These are phyloP conservation scores for Phytophthora cryptogea DNA, from an alignment of 352 stramenopile species.

Conservation along the genomic window DNA sequence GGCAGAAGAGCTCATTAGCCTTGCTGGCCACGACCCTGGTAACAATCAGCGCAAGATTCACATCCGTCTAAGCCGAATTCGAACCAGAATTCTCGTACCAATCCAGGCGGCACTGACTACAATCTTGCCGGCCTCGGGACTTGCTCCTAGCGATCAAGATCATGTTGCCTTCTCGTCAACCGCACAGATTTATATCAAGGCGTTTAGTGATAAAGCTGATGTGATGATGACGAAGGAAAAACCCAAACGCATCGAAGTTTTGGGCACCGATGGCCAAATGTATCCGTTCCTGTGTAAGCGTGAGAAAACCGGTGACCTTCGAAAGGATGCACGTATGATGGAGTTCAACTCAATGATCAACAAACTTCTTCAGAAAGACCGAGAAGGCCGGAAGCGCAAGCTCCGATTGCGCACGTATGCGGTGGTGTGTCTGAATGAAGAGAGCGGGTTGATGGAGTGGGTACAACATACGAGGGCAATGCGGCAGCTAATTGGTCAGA, in stretches of 20 bases:
- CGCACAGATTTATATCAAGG: conserved; percentile 85
- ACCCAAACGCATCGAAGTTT: conserved; percentile 97
- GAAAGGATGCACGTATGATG: conserved; percentile 99
- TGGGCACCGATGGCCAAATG: conserved; percentile 68
- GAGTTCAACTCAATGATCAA: conserved; percentile 99
- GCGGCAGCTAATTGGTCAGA: conserved; percentile 86
- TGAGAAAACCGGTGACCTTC: conserved; percentile 98
- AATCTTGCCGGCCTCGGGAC: conserved; percentile 65
- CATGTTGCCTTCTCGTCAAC: conserved; percentile 68
- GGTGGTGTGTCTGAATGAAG: conserved; percentile 99
- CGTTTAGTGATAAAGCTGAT: conserved; percentile 91
- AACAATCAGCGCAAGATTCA: conserved; percentile 80
- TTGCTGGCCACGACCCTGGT: conserved; percentile 90
- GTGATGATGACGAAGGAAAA: conserved; percentile 99
- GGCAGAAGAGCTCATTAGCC: conserved; percentile 93
- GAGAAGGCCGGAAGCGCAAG: conserved; percentile 89
- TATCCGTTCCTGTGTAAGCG: conserved; percentile 96
- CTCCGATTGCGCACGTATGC: conserved; percentile 98
- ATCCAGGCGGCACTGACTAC: conserved; percentile 79
- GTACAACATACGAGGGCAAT: conserved; percentile 97
- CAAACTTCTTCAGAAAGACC: conserved; percentile 94
- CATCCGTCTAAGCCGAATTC: conserved; percentile 71
- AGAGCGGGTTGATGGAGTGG: conserved; percentile 99
- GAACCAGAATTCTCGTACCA: conserved; percentile 79
- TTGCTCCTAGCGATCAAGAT: conserved; percentile 53